Percentiles rank a stretch among this genome's conserved stretches.
These are phyloP conservation scores for Funneliformis mosseae DNA, from an alignment of 192 early-diverging fungal species.

Conservation along the genomic window DNA sequence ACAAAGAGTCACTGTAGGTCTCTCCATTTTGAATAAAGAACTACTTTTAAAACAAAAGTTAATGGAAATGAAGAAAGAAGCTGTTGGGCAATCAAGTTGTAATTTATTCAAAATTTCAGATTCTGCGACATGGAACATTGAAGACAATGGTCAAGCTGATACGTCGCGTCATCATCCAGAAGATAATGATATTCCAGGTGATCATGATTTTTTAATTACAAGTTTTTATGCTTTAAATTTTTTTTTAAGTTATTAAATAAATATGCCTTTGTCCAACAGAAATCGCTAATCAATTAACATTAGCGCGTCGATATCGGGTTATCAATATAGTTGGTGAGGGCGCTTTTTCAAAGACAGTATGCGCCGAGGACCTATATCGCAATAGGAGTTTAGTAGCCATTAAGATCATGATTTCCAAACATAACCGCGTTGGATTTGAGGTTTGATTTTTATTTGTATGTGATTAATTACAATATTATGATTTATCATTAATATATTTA, in stretches of 20 bases:
- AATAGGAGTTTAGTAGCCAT: background rate
- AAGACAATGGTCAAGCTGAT: background rate
- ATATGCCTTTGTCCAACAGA: background rate
- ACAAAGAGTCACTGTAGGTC: conserved; percentile 17
- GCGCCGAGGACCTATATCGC: conserved; percentile 14
- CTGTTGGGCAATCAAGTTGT: background rate
- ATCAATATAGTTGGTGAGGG: conserved; percentile 8
- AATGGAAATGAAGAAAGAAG: background rate
- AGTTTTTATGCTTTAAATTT: background rate
- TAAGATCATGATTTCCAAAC: conserved; percentile 18
- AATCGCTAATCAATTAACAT: background rate
- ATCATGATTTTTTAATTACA: background rate
- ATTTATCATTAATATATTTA: background rate
- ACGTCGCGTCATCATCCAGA: background rate
- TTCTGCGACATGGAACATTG: background rate
- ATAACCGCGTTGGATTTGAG: conserved; percentile 12
- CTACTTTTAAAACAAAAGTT: background rate
- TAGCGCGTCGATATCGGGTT: conserved; percentile 23
- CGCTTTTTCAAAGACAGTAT: conserved; percentile 8
- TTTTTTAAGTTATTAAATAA: too few relatives aligned
- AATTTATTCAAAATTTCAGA: background rate
- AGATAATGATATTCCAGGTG: background rate
- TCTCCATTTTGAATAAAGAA: background rate
- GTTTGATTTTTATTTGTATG: background rate
- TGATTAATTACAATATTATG: background rate